Evolutionary conservation across 2,329 filamentous ascomycete species (phyloP).

Genomic region (Didymella segeticola): DNA sequence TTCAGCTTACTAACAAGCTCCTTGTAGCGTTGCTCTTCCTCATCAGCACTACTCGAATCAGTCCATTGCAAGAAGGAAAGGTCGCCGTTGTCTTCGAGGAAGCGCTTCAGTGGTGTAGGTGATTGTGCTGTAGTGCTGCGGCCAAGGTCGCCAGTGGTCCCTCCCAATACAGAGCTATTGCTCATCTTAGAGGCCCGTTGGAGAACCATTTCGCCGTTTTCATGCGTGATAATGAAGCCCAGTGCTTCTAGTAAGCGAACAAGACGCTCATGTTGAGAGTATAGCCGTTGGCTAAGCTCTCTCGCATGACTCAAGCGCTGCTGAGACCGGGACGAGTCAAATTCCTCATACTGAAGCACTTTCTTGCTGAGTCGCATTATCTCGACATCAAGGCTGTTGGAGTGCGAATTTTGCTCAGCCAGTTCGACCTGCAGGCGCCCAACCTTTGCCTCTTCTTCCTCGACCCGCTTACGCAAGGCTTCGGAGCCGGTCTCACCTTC

Average conservation of each 20-base stretch:
- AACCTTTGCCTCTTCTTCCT: constrained; percentile 77
- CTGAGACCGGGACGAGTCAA: constrained; percentile 64
- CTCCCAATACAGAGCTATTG: constrained; percentile 54
- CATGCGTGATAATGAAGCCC: constrained; percentile 80
- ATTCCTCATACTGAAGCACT: constrained; percentile 59
- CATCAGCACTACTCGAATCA: constrained; percentile 67
- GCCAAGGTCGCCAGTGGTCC: constrained; percentile 47
- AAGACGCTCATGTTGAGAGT: constrained; percentile 84
- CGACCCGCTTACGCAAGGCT: constrained; percentile 74
- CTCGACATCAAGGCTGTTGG: constrained; percentile 78
- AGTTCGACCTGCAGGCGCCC: constrained; percentile 72
- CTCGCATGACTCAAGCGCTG: constrained; percentile 75
- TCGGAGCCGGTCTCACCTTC: constrained; percentile 87
- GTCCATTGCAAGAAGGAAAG: constrained; percentile 84
- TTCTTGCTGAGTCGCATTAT: constrained; percentile 72
- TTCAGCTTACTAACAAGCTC: constrained; percentile 76
- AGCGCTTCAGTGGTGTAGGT: constrained; percentile 61
- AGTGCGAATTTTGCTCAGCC: constrained; percentile 75
- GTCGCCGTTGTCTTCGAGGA: constrained; percentile 68
- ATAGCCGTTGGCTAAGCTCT: constrained; percentile 83
- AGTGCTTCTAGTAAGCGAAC: constrained; percentile 82
- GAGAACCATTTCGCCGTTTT: constrained; percentile 75
- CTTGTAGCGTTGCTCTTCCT: constrained; percentile 76
- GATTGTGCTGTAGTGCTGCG: constrained; percentile 64
- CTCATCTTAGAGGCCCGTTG: constrained; percentile 70